Percentiles rank a stretch among this genome's conserved stretches.
Evolutionary conservation across 345 rosid species (phyloP).

Genomic region (Eucalyptus globulus): DNA sequence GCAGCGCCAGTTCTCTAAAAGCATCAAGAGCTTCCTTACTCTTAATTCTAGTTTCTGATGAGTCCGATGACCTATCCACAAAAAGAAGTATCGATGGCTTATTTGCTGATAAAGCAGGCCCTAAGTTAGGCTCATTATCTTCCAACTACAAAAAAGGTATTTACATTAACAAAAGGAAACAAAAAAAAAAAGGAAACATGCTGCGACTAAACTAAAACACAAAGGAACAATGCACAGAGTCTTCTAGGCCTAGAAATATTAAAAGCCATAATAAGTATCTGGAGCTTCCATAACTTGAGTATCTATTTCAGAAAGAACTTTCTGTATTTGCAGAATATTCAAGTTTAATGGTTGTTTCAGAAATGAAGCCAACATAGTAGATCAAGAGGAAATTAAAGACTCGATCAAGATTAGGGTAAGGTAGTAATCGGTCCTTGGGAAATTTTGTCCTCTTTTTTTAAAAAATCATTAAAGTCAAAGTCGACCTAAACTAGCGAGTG

Average conservation of each 20-base stretch:
- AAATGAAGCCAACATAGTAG: background rate
- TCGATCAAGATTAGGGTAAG: background rate
- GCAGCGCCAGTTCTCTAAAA: slow-evolving; percentile 55
- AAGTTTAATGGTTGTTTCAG: background rate
- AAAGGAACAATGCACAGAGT: background rate
- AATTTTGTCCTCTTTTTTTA: background rate
- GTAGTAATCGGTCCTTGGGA: background rate
- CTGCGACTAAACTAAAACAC: background rate
- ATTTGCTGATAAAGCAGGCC: slow-evolving; percentile 46
- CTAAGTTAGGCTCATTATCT: slow-evolving; percentile 30
- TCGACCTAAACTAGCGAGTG: background rate
- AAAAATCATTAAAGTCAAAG: background rate
- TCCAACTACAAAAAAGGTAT: slow-evolving; percentile 41
- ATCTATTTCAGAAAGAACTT: background rate
- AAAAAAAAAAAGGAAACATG: background rate
- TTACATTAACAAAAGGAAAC: background rate
- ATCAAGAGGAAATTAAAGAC: background rate
- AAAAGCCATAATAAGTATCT: background rate
- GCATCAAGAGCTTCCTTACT: slow-evolving; percentile 54
- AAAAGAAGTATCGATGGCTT: slow-evolving; percentile 72
- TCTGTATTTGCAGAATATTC: background rate
- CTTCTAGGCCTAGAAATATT: background rate
- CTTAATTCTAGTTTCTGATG: slow-evolving; percentile 36
- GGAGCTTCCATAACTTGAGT: background rate
- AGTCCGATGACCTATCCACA: slow-evolving; percentile 70